phyloP scores from a whole-genome alignment of 2,329 filamentous ascomycete species.

The Aspergillus chevalieri region DNA sequence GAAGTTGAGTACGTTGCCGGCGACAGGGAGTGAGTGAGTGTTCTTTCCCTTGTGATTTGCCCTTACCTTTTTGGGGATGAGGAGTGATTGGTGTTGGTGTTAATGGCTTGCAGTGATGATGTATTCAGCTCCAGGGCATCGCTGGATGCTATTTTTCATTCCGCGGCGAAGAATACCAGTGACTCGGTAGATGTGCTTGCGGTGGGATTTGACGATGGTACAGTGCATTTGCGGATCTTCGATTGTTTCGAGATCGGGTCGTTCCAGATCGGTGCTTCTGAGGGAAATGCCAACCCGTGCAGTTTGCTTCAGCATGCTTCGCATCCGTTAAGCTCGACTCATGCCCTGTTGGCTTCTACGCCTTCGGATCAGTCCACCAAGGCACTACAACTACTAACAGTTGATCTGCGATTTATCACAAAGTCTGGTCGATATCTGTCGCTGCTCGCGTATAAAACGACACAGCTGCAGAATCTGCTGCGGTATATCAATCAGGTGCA shows the following conservation, averaged over 20 bases:
- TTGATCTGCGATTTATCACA: slow-evolving; percentile 78
- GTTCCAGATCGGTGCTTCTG: slow-evolving; percentile 37
- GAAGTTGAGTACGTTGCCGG: slow-evolving; percentile 67
- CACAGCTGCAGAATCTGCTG: slow-evolving; percentile 77
- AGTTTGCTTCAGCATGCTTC: slow-evolving; percentile 58
- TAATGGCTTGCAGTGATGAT: slow-evolving; percentile 37
- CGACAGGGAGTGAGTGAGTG: slow-evolving; percentile 52
- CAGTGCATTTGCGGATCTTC: slow-evolving; percentile 72
- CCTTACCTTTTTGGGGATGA: neutral
- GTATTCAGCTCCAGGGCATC: slow-evolving; percentile 65
- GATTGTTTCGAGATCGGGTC: slow-evolving; percentile 74
- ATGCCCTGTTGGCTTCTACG: slow-evolving; percentile 58
- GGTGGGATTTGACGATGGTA: slow-evolving; percentile 64
- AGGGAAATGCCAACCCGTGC: slow-evolving; percentile 32
- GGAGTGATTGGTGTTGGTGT: neutral
- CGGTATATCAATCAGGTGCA: slow-evolving; percentile 79
- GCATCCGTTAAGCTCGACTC: slow-evolving; percentile 67
- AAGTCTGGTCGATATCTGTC: slow-evolving; percentile 71
- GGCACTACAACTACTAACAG: slow-evolving; percentile 58
- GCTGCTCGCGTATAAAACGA: slow-evolving; percentile 77
- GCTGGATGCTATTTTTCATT: slow-evolving; percentile 64
- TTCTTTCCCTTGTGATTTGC: neutral
- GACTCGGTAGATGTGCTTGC: slow-evolving; percentile 75
- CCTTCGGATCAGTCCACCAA: slow-evolving; percentile 14
- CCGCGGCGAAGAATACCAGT: slow-evolving; percentile 57